Base-by-base conservation (phyloP, 768 basidiomycete species). In the Melanogaster broomeanus region DNA sequence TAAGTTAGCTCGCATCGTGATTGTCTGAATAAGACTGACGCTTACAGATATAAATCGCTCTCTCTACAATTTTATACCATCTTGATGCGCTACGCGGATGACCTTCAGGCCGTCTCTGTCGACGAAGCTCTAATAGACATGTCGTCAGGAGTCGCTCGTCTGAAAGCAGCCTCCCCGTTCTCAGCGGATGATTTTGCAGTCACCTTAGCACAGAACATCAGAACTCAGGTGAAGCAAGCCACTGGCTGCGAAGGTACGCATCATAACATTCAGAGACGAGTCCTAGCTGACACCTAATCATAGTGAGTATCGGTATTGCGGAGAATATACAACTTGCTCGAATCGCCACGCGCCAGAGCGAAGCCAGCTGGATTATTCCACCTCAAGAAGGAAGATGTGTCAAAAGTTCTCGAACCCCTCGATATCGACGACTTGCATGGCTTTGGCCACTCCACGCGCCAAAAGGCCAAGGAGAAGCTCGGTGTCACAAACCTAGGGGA, bases 41-140 rank as follows among this genome's bases (percentile, higher is more conserved):
- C 6, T 9, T n/a, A 16, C 60, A 94, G 91, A 61, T 96, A 94
- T 72, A 93, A 90, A 63, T 74, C 87, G 48, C 75, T 87, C 48
- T 94, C 96, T 0, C 69, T 94, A 45, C 78, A 86, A 33, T 98
- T 98, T 67, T 98, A 99, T 69, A 93, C 90, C 5, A 88, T 97
- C 48, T 77, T 98, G 28, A 90, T 98, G 85, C 74, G 80, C 0
- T 84, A 89, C 62, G 91, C 93, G 21, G 92, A 97, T 61, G 92
- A 94, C 58, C 75, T 98, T 3, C 87, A 98, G 71, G 94, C 95
- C 2, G 95, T 98, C 15, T 96, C 93, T 2, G 90, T 98, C 6
- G 97, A 99, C 54, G 97, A 99, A 66, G 96, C 93, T 0, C 78
- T 98, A 21, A 84, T 98, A 53, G 95, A 98, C 51, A 91, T 95